Evolutionary conservation across 2,329 filamentous ascomycete species (phyloP).

Genomic region (Arthrobotrys entomopaga): DNA sequence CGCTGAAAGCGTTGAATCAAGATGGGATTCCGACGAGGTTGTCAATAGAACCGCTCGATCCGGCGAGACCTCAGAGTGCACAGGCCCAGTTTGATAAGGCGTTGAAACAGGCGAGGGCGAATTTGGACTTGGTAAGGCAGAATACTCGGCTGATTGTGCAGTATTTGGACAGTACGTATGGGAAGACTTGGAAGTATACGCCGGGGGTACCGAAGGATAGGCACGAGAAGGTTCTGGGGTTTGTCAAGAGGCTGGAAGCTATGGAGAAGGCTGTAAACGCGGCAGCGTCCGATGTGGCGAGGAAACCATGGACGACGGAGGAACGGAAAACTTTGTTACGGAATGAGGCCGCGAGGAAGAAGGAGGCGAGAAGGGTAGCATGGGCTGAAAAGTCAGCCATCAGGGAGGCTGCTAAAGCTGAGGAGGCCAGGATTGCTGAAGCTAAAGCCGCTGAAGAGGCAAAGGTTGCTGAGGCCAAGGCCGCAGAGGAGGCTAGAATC

Average conservation of each 20-base stretch:
- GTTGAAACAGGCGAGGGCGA: no score
- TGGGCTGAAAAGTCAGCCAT: not conserved
- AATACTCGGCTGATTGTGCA: not conserved
- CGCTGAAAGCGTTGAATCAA: no score
- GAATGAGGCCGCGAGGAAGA: not conserved
- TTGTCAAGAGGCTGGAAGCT: not conserved
- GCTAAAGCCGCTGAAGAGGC: not conserved
- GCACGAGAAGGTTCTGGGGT: not conserved
- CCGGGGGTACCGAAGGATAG: not conserved
- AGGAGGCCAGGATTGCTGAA: not conserved
- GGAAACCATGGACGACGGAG: not conserved
- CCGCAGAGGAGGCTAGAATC: not conserved
- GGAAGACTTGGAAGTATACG: not conserved
- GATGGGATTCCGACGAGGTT: not conserved
- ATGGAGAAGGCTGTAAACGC: not conserved
- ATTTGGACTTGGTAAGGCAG: not conserved
- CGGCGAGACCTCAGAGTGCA: not conserved
- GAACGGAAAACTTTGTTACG: not conserved
- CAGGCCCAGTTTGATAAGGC: no score
- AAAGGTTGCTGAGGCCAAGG: not conserved
- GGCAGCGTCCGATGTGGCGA: not conserved
- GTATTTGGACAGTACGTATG: not conserved
- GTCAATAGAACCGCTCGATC: not conserved
- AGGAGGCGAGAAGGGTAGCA: not conserved
- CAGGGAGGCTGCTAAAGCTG: not conserved